Evolutionary conservation across 805 yeast genomes (phyloP), one percentile per base, ranked within the genome.

Genomic region (Candida hungchunana): DNA sequence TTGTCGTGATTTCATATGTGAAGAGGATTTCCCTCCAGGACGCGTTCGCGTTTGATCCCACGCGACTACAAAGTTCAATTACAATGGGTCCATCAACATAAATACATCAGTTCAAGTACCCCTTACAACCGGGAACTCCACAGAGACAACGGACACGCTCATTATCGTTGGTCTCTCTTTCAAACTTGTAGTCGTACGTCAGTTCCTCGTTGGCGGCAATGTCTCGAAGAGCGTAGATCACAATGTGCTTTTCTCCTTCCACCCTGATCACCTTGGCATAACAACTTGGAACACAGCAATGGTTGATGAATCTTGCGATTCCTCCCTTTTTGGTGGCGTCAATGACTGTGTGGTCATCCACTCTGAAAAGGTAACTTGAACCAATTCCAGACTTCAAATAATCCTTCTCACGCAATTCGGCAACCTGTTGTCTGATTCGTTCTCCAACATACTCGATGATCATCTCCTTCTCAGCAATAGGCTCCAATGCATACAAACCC

Each of bases 321-420:
- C 97, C 97, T 18, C 99, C 99, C 45, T 81, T 84, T 56, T 89
- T 90, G 0, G 97, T 90, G 6, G 99, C 98, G 63, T 93, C 99
- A 37, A 93, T 84, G 7, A 93, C 97, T 0, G 95, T 86, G 47
- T 84, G 84, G 54, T 88, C 96, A 55, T 93, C 97, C 29, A 93
- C 80, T 46, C 97, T 69, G 62, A 93, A 93, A 36, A 93, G 63
- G 57, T 93, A 93, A 42, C 95, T 82, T 2, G 97, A 90, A 16
- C 97, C 97, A 47, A 93, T 88, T 21, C 99, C 99, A 1, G 89
- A 82, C 48, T 83, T 75, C 42, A 87, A 60, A 57, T 93, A 93
- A 30, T 82, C 71, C 56, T 79, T 79, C 53, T 93, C 99, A 33
- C 98, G 71, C 50, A 85, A 75, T 51, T 93, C 98, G 2, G 97